Percentiles rank a stretch among this genome's conserved stretches.
These are phyloP conservation scores for Beauveria pseudobassiana DNA, from an alignment of 2,329 filamentous ascomycete species.

Conservation along the genomic window DNA sequence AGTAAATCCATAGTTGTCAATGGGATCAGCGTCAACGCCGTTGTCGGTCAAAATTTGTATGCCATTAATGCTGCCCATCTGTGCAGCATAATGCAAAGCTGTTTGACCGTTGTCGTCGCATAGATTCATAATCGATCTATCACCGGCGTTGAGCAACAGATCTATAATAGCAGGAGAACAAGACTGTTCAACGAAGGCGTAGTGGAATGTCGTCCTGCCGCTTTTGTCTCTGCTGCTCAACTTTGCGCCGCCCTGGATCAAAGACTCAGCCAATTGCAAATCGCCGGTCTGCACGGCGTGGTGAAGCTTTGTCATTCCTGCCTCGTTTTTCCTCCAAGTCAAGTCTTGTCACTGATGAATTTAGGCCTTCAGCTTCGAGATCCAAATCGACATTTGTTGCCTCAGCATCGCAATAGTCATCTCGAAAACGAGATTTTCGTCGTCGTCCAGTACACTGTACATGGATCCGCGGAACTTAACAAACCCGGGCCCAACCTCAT, in stretches of 20 bases:
- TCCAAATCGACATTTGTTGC: constrained; percentile 8
- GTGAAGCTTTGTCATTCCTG: constrained; percentile 18
- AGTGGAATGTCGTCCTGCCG: neutral
- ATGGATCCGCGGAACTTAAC: constrained; percentile 20
- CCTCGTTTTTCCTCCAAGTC: constrained; percentile 16
- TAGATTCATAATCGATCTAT: neutral
- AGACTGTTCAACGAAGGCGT: neutral
- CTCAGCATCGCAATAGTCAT: constrained; percentile 13
- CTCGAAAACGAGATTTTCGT: constrained; percentile 19
- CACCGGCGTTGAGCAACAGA: too few relatives aligned
- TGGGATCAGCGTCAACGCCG: neutral
- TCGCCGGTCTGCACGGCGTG: constrained; percentile 16
- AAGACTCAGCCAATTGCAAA: neutral
- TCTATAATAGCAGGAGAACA: too few relatives aligned
- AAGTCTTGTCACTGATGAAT: constrained; percentile 10
- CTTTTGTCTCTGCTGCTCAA: neutral
- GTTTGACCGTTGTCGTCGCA: neutral
- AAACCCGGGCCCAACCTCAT: constrained; percentile 15
- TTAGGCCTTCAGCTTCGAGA: constrained; percentile 12
- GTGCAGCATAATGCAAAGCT: neutral
- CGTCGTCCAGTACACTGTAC: constrained; percentile 22
- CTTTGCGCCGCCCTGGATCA: neutral
- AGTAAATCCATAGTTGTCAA: neutral
- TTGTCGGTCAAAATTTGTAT: neutral
- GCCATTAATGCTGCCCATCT: neutral